Percentiles rank a stretch among this genome's conserved stretches.
phyloP scores from a whole-genome alignment of 441 rosid genomes.

The Viola pubescens region DNA sequence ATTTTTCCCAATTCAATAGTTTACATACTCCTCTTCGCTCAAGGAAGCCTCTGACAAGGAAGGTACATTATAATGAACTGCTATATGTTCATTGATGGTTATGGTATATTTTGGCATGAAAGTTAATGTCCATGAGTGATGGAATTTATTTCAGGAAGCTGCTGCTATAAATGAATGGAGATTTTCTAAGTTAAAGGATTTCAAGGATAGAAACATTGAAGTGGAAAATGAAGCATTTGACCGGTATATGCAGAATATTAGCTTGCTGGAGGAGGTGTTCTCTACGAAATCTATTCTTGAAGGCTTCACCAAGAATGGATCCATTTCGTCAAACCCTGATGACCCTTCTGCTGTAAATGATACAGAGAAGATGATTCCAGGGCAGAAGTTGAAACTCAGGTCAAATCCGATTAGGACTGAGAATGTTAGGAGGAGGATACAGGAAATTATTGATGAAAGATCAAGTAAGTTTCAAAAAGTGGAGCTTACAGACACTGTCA shows the following conservation, averaged over 20 bases:
- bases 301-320: slow-evolving; percentile 23
- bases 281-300: slow-evolving; percentile 37
- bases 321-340: slow-evolving; percentile 12
- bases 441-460: slow-evolving; percentile 51
- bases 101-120: slow-evolving; percentile 7
- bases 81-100: slow-evolving; percentile 2
- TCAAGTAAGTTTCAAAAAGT: slow-evolving; percentile 43
- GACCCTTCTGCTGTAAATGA: slow-evolving; percentile 25
- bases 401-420: slow-evolving; percentile 41
- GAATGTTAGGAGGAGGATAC: slow-evolving; percentile 43
- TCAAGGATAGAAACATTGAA: slow-evolving; percentile 58
- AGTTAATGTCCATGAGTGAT: slow-evolving; percentile 15
- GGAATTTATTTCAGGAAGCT: slow-evolving; percentile 59
- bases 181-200: slow-evolving; percentile 75
- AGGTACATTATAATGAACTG: slow-evolving; percentile 37
- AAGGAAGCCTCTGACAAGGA: slow-evolving; percentile 72
- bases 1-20: slow-evolving; percentile 82
- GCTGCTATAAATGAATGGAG: slow-evolving; percentile 86
- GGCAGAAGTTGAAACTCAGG: slow-evolving; percentile 45
- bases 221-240: slow-evolving; percentile 82
- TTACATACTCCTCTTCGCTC: slow-evolving; percentile 60
- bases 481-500: slow-evolving; percentile 17
- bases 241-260: slow-evolving; percentile 65
- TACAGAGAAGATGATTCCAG: slow-evolving; percentile 23
- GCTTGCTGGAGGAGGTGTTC: slow-evolving; percentile 73